A percentile compares a stretch with the other conserved stretches of the same genome.
Evolutionary conservation across 1,284 basidiomycete genomes (phyloP).

Genomic region (Ganoderma leucocontextum): DNA sequence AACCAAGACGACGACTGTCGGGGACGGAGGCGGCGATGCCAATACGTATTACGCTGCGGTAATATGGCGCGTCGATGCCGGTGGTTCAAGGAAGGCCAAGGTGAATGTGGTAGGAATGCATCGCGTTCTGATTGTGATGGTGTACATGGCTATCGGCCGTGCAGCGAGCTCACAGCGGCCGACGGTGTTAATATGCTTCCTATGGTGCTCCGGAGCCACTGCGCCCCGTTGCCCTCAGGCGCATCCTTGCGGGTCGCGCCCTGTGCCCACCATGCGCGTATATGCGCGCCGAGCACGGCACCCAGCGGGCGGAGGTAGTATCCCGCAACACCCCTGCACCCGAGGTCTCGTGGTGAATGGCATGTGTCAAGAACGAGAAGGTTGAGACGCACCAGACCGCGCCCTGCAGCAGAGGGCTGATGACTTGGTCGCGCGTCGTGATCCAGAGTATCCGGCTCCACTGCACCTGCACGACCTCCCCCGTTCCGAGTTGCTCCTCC

Average conservation of each 20-base stretch:
- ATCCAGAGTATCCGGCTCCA: conserved; percentile 71
- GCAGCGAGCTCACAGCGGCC: conserved; percentile 11
- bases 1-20: no score
- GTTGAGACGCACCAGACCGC: conserved; percentile 61
- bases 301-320: conserved; percentile 36
- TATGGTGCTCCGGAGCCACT: conserved; percentile 36
- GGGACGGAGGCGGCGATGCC: no score
- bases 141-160: conserved; percentile 11
- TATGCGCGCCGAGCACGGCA: conserved; percentile 25
- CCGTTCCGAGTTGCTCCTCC: conserved; percentile 26
- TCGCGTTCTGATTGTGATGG: not conserved
- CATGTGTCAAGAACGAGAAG: not conserved
- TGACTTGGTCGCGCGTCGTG: conserved; percentile 71
- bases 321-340: conserved; percentile 38
- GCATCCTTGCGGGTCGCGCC: conserved; percentile 30
- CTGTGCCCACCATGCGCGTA: conserved; percentile 38
- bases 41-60: not conserved
- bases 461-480: conserved; percentile 55
- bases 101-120: not conserved
- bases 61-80: not conserved
- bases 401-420: conserved; percentile 76
- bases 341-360: not conserved
- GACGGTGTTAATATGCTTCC: conserved; percentile 26
- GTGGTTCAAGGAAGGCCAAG: not conserved
- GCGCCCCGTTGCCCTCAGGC: conserved; percentile 36